Evolutionary conservation across 192 early-diverging fungal species (phyloP).

Genomic region (Spizellomyces punctatus): DNA sequence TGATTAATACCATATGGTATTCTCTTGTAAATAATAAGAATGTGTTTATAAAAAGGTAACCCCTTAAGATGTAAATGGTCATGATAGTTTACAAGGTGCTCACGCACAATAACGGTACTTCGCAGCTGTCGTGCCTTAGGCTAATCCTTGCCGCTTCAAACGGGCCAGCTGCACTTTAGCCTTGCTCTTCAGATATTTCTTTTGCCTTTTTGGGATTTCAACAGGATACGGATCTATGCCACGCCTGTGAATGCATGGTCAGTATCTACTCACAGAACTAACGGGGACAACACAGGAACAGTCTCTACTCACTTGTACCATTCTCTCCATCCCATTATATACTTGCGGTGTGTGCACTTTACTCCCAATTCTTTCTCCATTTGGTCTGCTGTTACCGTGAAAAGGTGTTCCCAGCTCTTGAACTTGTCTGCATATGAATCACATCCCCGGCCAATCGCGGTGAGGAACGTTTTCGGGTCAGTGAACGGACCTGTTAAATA

Average conservation of each 20-base stretch:
- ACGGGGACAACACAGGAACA: not conserved
- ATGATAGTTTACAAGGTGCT: too few species aligned
- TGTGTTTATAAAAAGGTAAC: too few species aligned
- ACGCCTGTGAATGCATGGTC: constrained; percentile 13
- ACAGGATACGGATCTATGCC: constrained; percentile 40
- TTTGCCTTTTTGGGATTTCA: constrained; percentile 39
- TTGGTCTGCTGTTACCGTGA: constrained; percentile 40
- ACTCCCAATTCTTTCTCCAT: constrained; percentile 50
- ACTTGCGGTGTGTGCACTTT: constrained; percentile 43
- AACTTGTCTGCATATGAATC: constrained; percentile 49
- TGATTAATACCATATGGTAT: too few species aligned
- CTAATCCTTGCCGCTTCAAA: constrained; percentile 46
- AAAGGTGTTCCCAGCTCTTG: constrained; percentile 49
- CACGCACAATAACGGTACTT: too few species aligned
- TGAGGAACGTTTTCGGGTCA: constrained; percentile 41
- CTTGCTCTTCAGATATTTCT: constrained; percentile 47
- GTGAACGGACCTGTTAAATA: constrained; percentile 18
- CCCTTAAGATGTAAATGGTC: too few species aligned
- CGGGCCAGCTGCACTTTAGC: constrained; percentile 38
- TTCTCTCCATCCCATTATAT: constrained; percentile 47
- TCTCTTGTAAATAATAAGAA: too few species aligned
- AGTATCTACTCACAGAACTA: not conserved
- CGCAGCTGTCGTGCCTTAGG: constrained; percentile 21
- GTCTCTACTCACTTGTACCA: constrained; percentile 41
- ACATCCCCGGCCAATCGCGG: constrained; percentile 46